Evolutionary conservation across 1,139 yeast species (phyloP), one percentile per base, ranked within the genome.

Genomic region (Hansenula lynferdii): DNA sequence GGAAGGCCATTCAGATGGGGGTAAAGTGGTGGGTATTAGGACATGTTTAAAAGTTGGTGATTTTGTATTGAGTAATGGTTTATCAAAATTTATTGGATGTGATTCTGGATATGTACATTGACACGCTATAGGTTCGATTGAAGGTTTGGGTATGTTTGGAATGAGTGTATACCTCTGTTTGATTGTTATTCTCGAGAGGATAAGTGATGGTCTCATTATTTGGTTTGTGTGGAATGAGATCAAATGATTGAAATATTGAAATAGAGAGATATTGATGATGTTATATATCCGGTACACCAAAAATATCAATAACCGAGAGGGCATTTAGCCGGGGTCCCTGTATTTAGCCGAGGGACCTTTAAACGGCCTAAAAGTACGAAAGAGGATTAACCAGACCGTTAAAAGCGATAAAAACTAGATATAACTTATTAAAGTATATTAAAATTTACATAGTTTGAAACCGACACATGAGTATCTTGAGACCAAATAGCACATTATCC

Each of bases 31-130:
- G 18, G 76, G 59, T 9, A 79, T 64, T 22, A 83, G 52, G 5
- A 77, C 62, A 53, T 81, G 85, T 44, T 77, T 78, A 68, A 74
- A 71, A 12, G 75, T 72, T 3, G 59, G 50, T 0, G 75, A 74
- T 25, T 69, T 67, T 0, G 89, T 75, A 10, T 69, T 68, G 24
- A 64, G 58, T 18, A 80, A 54, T 22, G 68, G 62, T 35, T 58
- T 64, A 1, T 49, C 48, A 38, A 42, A 52, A 48, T 75, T 70
- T 25, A 78, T 69, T 27, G 64, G 72, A 40, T 67, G 64, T 20
- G 58, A 64, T 1, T 42, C 37, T 1, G 79, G 76, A 28, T 73
- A 65, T 18, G 55, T 53, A 0, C 77, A 80, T 42, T 58, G 54
- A 49, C 90, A 81, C 45, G 61, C 66, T 0, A 85, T 77, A 4